These are phyloP conservation scores for Lathyrus tuberosus DNA, from an alignment of 306 rosid species.

Conservation along the genomic window DNA sequence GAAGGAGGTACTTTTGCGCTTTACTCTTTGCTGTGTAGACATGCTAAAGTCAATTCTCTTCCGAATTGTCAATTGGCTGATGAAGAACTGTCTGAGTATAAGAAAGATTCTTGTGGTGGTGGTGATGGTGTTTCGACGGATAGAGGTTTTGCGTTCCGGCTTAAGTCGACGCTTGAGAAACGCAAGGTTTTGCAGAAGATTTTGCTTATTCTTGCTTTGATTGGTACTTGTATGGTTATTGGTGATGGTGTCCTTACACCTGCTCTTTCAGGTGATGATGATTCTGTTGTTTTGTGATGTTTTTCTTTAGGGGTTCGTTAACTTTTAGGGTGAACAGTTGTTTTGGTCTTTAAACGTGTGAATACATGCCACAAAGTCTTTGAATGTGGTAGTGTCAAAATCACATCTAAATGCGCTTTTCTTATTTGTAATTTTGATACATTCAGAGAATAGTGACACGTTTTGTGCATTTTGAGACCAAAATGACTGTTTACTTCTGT, in stretches of 20 bases:
- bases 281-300: background rate
- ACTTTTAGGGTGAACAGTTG: conserved; percentile 1
- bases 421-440: background rate
- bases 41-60: conserved; percentile 71
- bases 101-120: conserved; percentile 36
- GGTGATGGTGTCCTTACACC: conserved; percentile 98
- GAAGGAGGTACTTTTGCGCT: conserved; percentile 98
- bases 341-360: background rate
- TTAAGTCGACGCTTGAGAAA: conserved; percentile 70
- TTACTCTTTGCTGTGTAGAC: conserved; percentile 86
- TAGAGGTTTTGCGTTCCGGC: conserved; percentile 47
- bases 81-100: conserved; percentile 72
- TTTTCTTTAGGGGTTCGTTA: background rate
- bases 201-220: conserved; percentile 84
- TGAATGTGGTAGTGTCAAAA: background rate
- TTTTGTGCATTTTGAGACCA: background rate
- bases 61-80: conserved; percentile 79
- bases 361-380: background rate
- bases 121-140: conserved; percentile 31
- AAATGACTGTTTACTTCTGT: background rate
- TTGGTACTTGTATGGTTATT: conserved; percentile 97
- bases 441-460: background rate
- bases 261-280: conserved; percentile 75
- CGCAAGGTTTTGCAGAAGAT: conserved; percentile 66
- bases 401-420: background rate